Percentiles rank a stretch among this genome's conserved stretches.
These are phyloP conservation scores for Mycena pura DNA, from an alignment of 768 basidiomycete species.

Conservation along the genomic window DNA sequence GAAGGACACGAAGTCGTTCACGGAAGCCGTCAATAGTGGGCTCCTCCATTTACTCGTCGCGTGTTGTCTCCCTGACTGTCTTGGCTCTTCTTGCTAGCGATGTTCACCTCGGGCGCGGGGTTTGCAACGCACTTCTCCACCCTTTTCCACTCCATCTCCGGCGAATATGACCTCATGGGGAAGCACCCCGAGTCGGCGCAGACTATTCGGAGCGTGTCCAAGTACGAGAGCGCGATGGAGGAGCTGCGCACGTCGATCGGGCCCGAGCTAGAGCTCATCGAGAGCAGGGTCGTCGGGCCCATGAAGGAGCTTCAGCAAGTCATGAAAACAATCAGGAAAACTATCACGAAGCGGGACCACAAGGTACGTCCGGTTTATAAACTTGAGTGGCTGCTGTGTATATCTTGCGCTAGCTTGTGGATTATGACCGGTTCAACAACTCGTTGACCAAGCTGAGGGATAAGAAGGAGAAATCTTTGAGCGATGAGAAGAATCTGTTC, in stretches of 20 bases:
- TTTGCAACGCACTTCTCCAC: constrained; percentile 69
- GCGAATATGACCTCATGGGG: constrained; percentile 80
- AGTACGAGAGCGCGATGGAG: constrained; percentile 77
- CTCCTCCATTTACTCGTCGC: constrained; percentile 17
- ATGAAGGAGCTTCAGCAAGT: constrained; percentile 88
- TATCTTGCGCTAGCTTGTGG: constrained; percentile 63
- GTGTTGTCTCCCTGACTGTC: constrained; percentile 1
- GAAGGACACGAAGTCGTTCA: constrained; percentile 90
- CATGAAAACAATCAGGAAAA: constrained; percentile 91
- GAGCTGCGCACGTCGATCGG: constrained; percentile 79
- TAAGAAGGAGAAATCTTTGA: constrained; percentile 97
- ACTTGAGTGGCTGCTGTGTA: not conserved
- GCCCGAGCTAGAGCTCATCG: constrained; percentile 95
- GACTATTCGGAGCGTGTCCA: constrained; percentile 79
- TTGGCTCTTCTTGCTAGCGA: constrained; percentile 45
- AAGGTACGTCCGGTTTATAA: constrained; percentile 60
- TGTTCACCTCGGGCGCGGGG: constrained; percentile 70
- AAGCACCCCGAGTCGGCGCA: constrained; percentile 81
- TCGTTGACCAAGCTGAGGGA: constrained; percentile 94
- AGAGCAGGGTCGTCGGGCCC: constrained; percentile 83
- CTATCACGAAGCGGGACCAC: constrained; percentile 94
- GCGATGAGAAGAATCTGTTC: constrained; percentile 96
- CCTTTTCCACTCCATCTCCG: constrained; percentile 68
- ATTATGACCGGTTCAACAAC: constrained; percentile 97
- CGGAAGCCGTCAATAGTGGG: constrained; percentile 80